Conservation (phyloP, 2,329 filamentous ascomycete genomes). For the Juglanconis sp. region DNA sequence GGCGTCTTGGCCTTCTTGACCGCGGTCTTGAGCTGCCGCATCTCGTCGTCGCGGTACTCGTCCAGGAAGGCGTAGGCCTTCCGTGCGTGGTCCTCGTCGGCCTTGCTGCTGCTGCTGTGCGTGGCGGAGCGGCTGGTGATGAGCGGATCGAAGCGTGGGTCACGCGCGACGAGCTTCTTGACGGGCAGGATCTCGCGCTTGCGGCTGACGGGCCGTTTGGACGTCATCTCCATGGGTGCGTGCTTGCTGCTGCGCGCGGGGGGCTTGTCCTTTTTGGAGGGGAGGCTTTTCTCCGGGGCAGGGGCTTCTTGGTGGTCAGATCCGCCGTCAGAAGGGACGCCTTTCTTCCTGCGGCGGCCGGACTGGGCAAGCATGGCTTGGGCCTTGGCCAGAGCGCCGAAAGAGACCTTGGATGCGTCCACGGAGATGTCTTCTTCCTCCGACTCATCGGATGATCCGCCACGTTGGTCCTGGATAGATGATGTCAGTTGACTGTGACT, state of each 20-base stretch:
- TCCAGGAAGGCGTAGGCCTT: slow-evolving; percentile 85
- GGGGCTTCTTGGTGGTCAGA: slow-evolving; percentile 28
- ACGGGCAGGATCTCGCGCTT: slow-evolving; percentile 67
- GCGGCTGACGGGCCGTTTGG: slow-evolving; percentile 79
- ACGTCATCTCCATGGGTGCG: slow-evolving; percentile 78
- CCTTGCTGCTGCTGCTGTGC: slow-evolving; percentile 28
- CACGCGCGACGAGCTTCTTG: slow-evolving; percentile 60
- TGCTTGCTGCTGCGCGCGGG: slow-evolving; percentile 64
- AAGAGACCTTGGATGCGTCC: slow-evolving; percentile 66
- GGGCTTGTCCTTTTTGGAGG: slow-evolving; percentile 35
- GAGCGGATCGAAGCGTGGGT: slow-evolving; percentile 82
- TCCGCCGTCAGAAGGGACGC: slow-evolving; percentile 20
- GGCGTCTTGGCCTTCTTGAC: slow-evolving; percentile 65
- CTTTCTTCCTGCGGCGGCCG: slow-evolving; percentile 26
- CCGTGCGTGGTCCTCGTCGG: slow-evolving; percentile 57
- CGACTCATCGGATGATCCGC: slow-evolving; percentile 28
- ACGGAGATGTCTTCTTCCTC: slow-evolving; percentile 37
- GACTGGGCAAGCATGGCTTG: slow-evolving; percentile 61
- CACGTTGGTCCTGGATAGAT: slow-evolving; percentile 27
- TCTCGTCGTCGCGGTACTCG: slow-evolving; percentile 81
- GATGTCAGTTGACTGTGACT: neutral
- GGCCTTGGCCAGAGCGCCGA: slow-evolving; percentile 85
- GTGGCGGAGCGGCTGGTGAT: slow-evolving; percentile 26
- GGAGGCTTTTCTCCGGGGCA: slow-evolving; percentile 5
- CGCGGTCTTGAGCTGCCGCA: slow-evolving; percentile 66